Evolutionary conservation across 1,139 yeast species (phyloP), one percentile per base, ranked within the genome.

Genomic region (Chernovozyma aurita): DNA sequence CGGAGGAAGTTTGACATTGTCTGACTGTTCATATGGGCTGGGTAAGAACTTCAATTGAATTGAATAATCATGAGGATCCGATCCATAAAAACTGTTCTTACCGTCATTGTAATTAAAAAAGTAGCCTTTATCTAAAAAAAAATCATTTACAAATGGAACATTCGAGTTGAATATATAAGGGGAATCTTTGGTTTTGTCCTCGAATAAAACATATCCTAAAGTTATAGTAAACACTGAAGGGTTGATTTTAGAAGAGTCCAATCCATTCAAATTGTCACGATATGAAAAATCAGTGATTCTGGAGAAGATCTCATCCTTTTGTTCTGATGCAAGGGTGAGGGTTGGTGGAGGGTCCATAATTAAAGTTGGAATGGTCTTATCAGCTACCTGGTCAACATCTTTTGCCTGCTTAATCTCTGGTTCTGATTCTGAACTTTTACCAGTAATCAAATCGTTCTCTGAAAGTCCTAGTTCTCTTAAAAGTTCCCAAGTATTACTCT

Each of bases 31-130:
- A 16, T 55, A 60, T 8, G 75, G 66, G 8, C 72, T 57, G 1
- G 83, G 82, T n/a, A 63, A 49, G 42, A 77, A 72, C 44, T 61
- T 64, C 42, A 77, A 46, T 48, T 77, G 81, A 13, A 73, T 57
- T 22, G 57, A 53, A 42, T 65, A 63, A 12, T 58, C 49, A 37
- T 61, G 66, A 2, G 71, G 65, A 36, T 68, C 70, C 27, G 53
- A 47, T 16, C 29, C 6, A 12, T 24, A 13, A 17, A 3, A 8
- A 3, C 12, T 11, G n/a, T 7, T 15, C 9, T 9, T 15, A 8
- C 14, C 37, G 13, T 18, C 32, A 11, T 12, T n/a, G 2, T n/a
- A 27, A 13, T 7, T 3, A 21, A 18, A 9, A 11, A 30, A 29
- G 21, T 30, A 28, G 13, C 30, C 32, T 18, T 46, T 48, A 13